Evolutionary conservation across 192 early-diverging fungal species (phyloP).

Genomic region (Coemansia sp.): DNA sequence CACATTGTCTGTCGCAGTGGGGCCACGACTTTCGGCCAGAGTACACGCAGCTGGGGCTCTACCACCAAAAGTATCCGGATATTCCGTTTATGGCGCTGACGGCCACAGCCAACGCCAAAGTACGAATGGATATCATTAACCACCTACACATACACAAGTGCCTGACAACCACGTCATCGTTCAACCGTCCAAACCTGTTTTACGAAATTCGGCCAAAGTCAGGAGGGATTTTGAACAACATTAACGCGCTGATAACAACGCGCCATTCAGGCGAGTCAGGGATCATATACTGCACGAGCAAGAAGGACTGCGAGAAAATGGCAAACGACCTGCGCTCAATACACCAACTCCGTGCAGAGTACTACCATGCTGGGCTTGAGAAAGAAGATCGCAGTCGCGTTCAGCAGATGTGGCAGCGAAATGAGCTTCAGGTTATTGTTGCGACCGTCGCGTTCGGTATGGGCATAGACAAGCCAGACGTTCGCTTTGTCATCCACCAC

Average conservation of each 20-base stretch:
- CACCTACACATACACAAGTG: slow-evolving; percentile 73
- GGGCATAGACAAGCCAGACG: slow-evolving; percentile 97
- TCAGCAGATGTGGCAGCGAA: slow-evolving; percentile 82
- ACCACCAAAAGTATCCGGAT: slow-evolving; percentile 68
- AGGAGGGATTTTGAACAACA: slow-evolving; percentile 60
- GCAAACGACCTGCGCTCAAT: slow-evolving; percentile 65
- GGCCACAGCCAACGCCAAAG: slow-evolving; percentile 90
- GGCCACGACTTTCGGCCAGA: slow-evolving; percentile 97
- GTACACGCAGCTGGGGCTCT: slow-evolving; percentile 73
- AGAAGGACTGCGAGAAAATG: slow-evolving; percentile 77
- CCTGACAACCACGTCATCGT: slow-evolving; percentile 74
- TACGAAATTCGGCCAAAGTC: slow-evolving; percentile 70
- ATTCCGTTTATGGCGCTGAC: slow-evolving; percentile 94
- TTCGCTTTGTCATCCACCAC: slow-evolving; percentile 94
- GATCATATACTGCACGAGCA: slow-evolving; percentile 90
- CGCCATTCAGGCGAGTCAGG: slow-evolving; percentile 70
- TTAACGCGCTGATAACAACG: slow-evolving; percentile 66
- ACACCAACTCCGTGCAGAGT: slow-evolving; percentile 61
- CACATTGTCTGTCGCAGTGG: slow-evolving; percentile 96
- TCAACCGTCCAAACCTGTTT: slow-evolving; percentile 86
- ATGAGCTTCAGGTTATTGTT: slow-evolving; percentile 77
- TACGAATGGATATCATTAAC: slow-evolving; percentile 77
- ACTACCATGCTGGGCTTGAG: slow-evolving; percentile 89
- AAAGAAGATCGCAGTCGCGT: slow-evolving; percentile 72
- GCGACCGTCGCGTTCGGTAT: slow-evolving; percentile 98